phyloP scores from a whole-genome alignment of 192 early-diverging fungal species.

The Backusella morwellensis region DNA sequence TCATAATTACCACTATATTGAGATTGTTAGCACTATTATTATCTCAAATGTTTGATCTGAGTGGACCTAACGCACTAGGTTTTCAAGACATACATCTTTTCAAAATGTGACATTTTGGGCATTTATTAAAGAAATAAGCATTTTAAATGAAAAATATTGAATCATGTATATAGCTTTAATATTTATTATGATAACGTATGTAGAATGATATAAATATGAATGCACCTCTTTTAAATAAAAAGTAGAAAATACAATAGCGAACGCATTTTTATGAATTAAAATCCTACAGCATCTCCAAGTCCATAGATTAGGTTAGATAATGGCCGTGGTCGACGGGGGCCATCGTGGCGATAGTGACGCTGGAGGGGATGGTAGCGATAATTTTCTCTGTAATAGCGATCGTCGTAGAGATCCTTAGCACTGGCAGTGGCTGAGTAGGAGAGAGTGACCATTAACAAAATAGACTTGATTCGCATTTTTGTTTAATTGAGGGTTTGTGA shows the following conservation, averaged over 20 bases:
- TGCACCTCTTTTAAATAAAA: background rate
- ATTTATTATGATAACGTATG: background rate
- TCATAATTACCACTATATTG: too few relatives aligned
- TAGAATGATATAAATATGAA: background rate
- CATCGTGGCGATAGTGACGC: background rate
- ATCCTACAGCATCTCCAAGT: background rate
- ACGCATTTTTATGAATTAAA: background rate
- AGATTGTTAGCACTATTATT: too few relatives aligned
- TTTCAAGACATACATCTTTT: too few relatives aligned
- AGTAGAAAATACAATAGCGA: too few relatives aligned
- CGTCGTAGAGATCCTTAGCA: background rate
- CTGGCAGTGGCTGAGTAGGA: background rate
- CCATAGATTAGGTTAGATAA: background rate
- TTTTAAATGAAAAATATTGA: too few relatives aligned
- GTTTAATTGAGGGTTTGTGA: background rate
- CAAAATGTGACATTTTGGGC: too few relatives aligned
- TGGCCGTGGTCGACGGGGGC: background rate
- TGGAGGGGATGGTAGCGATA: background rate
- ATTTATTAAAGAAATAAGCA: too few relatives aligned
- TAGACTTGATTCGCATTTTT: background rate
- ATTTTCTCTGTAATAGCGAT: background rate
- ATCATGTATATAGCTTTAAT: too few relatives aligned
- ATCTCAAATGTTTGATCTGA: too few relatives aligned
- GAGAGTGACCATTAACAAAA: background rate
- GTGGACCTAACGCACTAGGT: too few relatives aligned